phyloP scores from a whole-genome alignment of 1,284 basidiomycete species.

The Rhizoctonia solani region DNA sequence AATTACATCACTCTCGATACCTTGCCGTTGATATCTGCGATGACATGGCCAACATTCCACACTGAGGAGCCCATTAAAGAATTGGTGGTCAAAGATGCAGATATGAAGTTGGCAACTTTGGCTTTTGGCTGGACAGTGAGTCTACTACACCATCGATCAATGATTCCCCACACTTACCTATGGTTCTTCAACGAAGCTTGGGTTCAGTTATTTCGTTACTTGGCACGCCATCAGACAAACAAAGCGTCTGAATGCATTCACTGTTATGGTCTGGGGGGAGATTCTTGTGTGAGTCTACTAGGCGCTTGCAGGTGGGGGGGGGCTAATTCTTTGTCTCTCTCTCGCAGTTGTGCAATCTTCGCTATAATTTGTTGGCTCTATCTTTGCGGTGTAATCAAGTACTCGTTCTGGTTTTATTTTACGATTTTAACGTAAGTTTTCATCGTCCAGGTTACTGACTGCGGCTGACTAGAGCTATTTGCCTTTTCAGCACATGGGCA shows the following conservation, averaged over 20 bases:
- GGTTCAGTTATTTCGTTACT: slow-evolving; percentile 23
- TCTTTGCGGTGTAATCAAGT: slow-evolving; percentile 34
- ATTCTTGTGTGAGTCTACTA: slow-evolving; percentile 21
- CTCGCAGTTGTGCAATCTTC: slow-evolving; percentile 26
- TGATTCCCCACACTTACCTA: not conserved
- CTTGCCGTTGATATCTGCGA: not conserved
- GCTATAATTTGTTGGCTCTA: slow-evolving; percentile 38
- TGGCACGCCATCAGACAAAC: slow-evolving; percentile 29
- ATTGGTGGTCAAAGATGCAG: slow-evolving; percentile 9
- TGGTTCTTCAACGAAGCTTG: slow-evolving; percentile 3
- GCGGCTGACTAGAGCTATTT: not conserved
- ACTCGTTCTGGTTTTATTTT: slow-evolving; percentile 38
- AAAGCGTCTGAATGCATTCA: slow-evolving; percentile 10
- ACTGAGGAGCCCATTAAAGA: slow-evolving; percentile 17
- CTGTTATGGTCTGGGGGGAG: slow-evolving; percentile 21
- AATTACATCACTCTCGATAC: not conserved
- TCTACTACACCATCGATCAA: not conserved
- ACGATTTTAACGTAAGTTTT: slow-evolving; percentile 35
- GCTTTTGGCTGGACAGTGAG: slow-evolving; percentile 29
- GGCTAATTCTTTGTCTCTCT: not conserved
- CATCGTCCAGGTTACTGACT: not conserved
- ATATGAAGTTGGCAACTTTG: slow-evolving; percentile 23
- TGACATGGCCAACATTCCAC: slow-evolving; percentile 31
- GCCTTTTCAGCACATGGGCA: slow-evolving; percentile 19
- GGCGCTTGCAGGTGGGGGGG: not conserved